A percentile compares a stretch with the other conserved stretches of the same genome.
Conservation (phyloP, 2,329 filamentous ascomycete genomes). For the Fusarium sp. region DNA sequence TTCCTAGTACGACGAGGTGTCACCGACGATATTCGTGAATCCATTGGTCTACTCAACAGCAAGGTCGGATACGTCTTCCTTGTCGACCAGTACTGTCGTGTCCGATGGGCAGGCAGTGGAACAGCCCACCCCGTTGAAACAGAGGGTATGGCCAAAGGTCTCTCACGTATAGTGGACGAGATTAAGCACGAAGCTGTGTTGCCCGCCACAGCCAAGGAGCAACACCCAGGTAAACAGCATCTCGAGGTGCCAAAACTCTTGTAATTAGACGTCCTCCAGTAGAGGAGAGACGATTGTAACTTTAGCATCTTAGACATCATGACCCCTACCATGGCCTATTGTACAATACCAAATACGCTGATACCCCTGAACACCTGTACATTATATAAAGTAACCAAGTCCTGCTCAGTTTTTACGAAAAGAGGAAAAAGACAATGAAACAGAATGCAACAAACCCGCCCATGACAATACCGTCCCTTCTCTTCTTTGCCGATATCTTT, state of each 20-base stretch:
- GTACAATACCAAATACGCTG: constrained; percentile 53
- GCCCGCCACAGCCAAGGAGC: constrained; percentile 52
- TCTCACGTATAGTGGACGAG: constrained; percentile 73
- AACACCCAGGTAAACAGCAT: constrained; percentile 49
- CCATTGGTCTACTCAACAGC: constrained; percentile 80
- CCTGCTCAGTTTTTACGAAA: constrained; percentile 61
- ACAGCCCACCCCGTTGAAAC: constrained; percentile 73
- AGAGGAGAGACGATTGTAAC: constrained; percentile 40
- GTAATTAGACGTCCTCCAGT: constrained; percentile 38
- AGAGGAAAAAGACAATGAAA: constrained; percentile 86
- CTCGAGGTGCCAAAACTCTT: constrained; percentile 46
- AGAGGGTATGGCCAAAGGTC: constrained; percentile 72
- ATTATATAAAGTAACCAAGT: constrained; percentile 31
- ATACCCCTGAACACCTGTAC: constrained; percentile 55
- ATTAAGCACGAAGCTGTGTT: constrained; percentile 55
- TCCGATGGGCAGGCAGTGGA: constrained; percentile 93
- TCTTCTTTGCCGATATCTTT: constrained; percentile 93
- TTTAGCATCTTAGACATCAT: constrained; percentile 43
- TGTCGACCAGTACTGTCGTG: constrained; percentile 86
- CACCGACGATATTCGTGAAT: constrained; percentile 71
- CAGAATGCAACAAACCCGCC: constrained; percentile 92
- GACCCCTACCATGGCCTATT: constrained; percentile 42
- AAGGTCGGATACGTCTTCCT: constrained; percentile 96
- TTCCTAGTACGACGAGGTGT: constrained; percentile 70
- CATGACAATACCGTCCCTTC: constrained; percentile 93